A percentile compares a stretch with the other conserved stretches of the same genome.
Conservation (phyloP, 345 rosid species). For the Balakata baccata region DNA sequence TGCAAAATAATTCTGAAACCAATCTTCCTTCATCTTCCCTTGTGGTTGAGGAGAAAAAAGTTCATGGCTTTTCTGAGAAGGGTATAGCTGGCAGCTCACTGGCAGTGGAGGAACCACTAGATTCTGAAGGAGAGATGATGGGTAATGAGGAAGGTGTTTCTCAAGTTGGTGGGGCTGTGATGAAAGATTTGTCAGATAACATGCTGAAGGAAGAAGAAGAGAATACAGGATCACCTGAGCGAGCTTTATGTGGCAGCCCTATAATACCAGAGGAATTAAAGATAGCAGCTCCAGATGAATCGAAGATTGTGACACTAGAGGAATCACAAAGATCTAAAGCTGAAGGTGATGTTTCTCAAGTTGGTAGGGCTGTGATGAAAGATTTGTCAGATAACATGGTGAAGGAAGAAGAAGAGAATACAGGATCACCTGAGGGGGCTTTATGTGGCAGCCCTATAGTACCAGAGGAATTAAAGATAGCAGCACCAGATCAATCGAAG, state of each 20-base stretch:
- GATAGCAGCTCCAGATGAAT: conserved; percentile 10
- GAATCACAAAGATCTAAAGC: background rate
- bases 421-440: background rate
- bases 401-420: conserved; percentile 18
- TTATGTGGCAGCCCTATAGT: conserved; percentile 1
- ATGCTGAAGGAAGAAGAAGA: conserved; percentile 19
- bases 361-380: conserved; percentile 22
- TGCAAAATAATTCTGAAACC: conserved; percentile 11
- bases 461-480: conserved; percentile 11
- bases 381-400: conserved; percentile 15
- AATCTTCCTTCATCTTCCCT: conserved; percentile 15
- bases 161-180: conserved; percentile 21
- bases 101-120: background rate
- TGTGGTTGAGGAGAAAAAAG: conserved; percentile 11
- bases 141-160: conserved; percentile 9
- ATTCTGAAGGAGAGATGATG: conserved; percentile 7
- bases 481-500: conserved; percentile 9
- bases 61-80: conserved; percentile 5
- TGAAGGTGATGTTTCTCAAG: conserved; percentile 10
- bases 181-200: conserved; percentile 20
- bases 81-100: conserved; percentile 2
- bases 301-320: background rate
- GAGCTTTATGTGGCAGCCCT: conserved; percentile 7
- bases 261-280: conserved; percentile 7
- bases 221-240: background rate